Evolutionary conservation across 495 filamentous ascomycete genomes (phyloP), one percentile per base, ranked within the genome.

Genomic region (Tuber melanosporum): DNA sequence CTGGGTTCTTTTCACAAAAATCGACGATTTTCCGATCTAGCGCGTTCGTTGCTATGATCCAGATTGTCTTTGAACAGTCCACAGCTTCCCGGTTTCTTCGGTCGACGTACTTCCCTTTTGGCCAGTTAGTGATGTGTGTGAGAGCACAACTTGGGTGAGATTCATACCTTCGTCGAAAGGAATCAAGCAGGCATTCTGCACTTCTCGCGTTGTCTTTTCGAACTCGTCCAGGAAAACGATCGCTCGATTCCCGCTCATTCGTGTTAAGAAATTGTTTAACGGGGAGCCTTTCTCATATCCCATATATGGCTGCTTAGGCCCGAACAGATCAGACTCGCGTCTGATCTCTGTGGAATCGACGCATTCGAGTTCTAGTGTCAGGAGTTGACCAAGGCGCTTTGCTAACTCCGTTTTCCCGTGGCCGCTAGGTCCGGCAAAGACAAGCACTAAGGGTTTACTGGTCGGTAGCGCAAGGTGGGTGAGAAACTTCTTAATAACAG

Each of bases 171-270:
- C 84, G 19, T 87, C 84, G 74, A 89, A 88, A 3, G 85, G 85
- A 43, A 86, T 69, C 0, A 89, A 77, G 57, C 89, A 82, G 41
- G 86, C 81, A 42, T 86, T 77, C 19, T 84, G 84, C 22, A 87
- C 83, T 6, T 85, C 84, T 2, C 82, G 32, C 12, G 80, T 85
- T 22, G 88, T 89, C 81, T 90, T 90, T 44, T 90, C 88, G 52
- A 90, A 89, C 70, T 90, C 88, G 72, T 90, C 89, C 14, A 90
- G 76, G 75, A 89, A 89, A 2, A 90, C 86, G 12, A 90, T 85
- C 43, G 83, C 84, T 39, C 83, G 79, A 72, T 84, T 44, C 22
- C 85, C 86, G 22, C 77, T 80, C 49, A 88, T 82, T n/a, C 71
- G 73, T 1, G 84, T 85, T 1, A 90, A 83, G 79, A 88, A 89